Conservation (phyloP, 495 filamentous ascomycete species). For the Opeltia flavorubescens region DNA sequence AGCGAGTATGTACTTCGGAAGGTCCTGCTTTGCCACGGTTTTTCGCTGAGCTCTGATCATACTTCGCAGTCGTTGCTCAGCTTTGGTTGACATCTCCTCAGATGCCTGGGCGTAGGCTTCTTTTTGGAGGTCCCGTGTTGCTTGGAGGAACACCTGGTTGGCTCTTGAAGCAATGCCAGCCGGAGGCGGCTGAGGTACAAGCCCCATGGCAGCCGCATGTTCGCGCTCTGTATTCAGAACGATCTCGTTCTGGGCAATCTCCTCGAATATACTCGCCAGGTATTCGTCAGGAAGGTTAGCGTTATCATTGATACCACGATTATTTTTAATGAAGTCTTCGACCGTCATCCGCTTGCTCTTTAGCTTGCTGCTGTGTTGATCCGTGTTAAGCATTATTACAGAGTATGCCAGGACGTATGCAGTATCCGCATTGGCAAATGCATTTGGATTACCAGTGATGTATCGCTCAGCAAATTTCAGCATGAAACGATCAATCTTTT, state of each 20-base stretch:
- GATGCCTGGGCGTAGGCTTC: conserved; percentile 91
- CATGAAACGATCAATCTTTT: conserved; percentile 99
- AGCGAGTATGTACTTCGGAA: conserved; percentile 74
- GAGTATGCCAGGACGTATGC: conserved; percentile 94
- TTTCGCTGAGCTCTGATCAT: conserved; percentile 74
- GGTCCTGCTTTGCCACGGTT: conserved; percentile 51
- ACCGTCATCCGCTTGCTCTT: conserved; percentile 75
- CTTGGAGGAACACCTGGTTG: conserved; percentile 78
- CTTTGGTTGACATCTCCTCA: conserved; percentile 83
- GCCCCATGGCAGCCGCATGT: conserved; percentile 60
- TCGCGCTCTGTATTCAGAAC: conserved; percentile 86
- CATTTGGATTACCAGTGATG: conserved; percentile 85
- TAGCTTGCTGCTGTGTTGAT: conserved; percentile 81
- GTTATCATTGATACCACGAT: conserved; percentile 94
- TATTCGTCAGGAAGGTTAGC: conserved; percentile 90
- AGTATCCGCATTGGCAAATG: conserved; percentile 95
- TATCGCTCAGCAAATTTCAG: conserved; percentile 97
- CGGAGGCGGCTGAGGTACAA: conserved; percentile 40
- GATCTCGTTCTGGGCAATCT: conserved; percentile 85
- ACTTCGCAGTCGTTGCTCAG: conserved; percentile 80
- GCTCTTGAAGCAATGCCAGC: conserved; percentile 69
- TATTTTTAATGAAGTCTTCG: conserved; percentile 98
- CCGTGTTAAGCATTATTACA: conserved; percentile 93
- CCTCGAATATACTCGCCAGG: conserved; percentile 75
- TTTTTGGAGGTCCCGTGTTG: conserved; percentile 79